Percentiles rank a stretch among this genome's conserved stretches.
phyloP scores from a whole-genome alignment of 2,329 filamentous ascomycete genomes.

The Ophiocordyceps camponoti-leonardi region DNA sequence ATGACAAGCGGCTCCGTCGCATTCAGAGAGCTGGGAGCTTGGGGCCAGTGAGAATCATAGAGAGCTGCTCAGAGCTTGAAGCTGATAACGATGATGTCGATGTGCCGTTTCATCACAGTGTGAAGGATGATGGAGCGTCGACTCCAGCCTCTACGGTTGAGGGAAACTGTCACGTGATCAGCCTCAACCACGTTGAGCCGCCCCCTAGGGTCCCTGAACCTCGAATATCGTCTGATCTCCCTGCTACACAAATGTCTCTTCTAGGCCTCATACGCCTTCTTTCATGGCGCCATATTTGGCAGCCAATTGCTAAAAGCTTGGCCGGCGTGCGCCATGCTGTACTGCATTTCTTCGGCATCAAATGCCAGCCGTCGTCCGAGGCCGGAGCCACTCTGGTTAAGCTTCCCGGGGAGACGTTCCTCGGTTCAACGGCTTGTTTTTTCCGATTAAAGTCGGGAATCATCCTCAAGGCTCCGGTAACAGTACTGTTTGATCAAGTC shows the following conservation, averaged over 20 bases:
- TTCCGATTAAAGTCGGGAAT: constrained; percentile 3
- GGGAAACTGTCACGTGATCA: too few relatives aligned
- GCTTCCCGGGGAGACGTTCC: constrained; percentile 2
- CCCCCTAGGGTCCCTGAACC: neutral
- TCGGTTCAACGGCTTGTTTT: constrained; percentile 4
- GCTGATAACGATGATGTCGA: too few relatives aligned
- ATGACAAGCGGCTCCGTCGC: too few relatives aligned
- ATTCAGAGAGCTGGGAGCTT: too few relatives aligned
- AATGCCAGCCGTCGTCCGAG: neutral
- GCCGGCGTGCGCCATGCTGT: neutral
- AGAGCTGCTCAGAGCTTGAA: too few relatives aligned
- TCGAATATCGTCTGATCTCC: neutral
- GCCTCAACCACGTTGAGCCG: too few relatives aligned
- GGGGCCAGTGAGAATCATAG: too few relatives aligned
- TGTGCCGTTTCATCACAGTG: too few relatives aligned
- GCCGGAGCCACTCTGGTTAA: constrained; percentile 1
- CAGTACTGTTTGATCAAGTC: constrained; percentile 1
- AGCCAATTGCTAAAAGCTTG: neutral
- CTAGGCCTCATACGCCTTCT: neutral
- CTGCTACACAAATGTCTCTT: too few relatives aligned
- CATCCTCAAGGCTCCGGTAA: constrained; percentile 3
- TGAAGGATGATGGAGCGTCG: too few relatives aligned
- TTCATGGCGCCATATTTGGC: neutral
- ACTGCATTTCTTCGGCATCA: neutral
- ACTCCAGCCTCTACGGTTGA: too few relatives aligned